Evolutionary conservation across 768 basidiomycete genomes (phyloP).

Genomic region (Tephrocybe sp.): DNA sequence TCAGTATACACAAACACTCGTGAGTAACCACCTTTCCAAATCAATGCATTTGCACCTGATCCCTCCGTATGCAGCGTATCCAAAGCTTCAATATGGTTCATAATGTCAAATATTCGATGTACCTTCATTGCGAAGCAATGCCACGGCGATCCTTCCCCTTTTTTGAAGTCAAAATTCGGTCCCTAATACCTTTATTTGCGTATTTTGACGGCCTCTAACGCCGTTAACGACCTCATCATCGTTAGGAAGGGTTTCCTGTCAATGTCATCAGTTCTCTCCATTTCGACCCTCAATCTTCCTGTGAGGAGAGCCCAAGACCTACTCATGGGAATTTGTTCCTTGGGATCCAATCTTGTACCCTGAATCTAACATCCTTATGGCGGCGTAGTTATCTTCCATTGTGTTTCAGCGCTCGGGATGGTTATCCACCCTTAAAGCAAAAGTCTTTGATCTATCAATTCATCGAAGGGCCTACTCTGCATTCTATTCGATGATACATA

Average conservation of each 20-base stretch:
- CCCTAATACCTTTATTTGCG: no score
- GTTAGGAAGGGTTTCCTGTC: no score
- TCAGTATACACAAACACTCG: slow-evolving; percentile 7
- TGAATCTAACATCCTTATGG: not conserved
- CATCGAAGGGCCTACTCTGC: no score
- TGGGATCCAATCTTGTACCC: not conserved
- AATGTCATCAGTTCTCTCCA: no score
- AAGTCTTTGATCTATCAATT: no score
- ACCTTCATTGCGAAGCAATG: no score
- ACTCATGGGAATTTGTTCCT: not conserved
- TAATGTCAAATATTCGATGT: not conserved
- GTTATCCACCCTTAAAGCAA: no score
- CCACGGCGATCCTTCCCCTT: no score
- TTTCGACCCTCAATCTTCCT: not conserved
- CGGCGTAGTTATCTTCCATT: not conserved
- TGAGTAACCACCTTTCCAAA: slow-evolving; percentile 2
- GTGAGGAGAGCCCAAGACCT: not conserved
- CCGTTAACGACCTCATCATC: no score
- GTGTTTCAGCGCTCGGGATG: not conserved
- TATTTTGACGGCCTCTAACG: no score
- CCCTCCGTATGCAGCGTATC: not conserved
- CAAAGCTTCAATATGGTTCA: not conserved
- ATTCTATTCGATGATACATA: no score
- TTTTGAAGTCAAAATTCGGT: no score
- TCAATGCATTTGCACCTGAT: not conserved